Evolutionary conservation across 345 rosid genomes (phyloP).

Genomic region (Eucalyptus camaldulensis): DNA sequence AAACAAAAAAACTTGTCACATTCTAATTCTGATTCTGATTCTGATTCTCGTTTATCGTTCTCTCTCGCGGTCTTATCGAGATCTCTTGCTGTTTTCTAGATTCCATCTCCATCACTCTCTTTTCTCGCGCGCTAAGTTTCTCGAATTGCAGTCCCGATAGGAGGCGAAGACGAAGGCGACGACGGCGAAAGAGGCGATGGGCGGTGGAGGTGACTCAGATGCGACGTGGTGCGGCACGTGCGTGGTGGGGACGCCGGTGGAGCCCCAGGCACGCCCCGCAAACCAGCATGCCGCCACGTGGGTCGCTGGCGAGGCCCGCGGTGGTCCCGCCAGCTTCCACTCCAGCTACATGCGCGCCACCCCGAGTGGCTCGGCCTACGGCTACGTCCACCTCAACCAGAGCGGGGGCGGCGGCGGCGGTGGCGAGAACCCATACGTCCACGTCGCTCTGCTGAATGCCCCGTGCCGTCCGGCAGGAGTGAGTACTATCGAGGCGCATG

Average conservation of each 20-base stretch:
- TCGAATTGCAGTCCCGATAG: too few relatives aligned
- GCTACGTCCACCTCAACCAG: not conserved
- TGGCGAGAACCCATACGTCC: not conserved
- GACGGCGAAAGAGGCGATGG: too few relatives aligned
- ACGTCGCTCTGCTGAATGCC: not conserved
- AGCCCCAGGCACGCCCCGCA: not conserved
- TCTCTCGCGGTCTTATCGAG: too few relatives aligned
- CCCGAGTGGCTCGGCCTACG: not conserved
- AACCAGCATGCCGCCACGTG: not conserved
- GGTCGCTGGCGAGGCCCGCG: not conserved
- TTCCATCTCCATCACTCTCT: too few relatives aligned
- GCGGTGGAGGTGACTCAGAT: not conserved
- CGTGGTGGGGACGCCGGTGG: not conserved
- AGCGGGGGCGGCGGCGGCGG: not conserved
- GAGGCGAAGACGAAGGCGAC: too few relatives aligned
- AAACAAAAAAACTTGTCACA: too few relatives aligned
- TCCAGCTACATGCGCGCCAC: not conserved
- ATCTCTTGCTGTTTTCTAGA: too few relatives aligned
- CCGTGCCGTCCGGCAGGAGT: not conserved
- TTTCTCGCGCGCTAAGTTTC: too few relatives aligned
- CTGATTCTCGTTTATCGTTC: too few relatives aligned
- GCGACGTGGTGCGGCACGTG: not conserved
- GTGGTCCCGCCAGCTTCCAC: not conserved
- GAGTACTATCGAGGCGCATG: not conserved
- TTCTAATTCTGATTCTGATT: too few relatives aligned